Conservation (phyloP, 228 moss, liverwort and hornwort genomes). For the Sphagnum magellanicum region DNA sequence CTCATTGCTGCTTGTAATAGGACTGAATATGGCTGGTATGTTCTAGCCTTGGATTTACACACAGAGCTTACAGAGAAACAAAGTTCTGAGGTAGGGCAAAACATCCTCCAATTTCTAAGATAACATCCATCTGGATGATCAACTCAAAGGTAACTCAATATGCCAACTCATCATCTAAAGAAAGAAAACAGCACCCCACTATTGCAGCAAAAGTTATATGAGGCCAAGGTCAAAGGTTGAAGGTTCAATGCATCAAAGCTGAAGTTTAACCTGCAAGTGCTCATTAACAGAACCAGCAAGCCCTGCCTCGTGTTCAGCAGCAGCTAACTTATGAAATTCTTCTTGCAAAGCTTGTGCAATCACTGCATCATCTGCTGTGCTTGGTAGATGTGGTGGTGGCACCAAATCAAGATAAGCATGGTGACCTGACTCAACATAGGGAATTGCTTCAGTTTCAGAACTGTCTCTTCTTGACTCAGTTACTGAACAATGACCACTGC, state of each 20-base stretch:
- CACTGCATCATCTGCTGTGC: slow-evolving; percentile 55
- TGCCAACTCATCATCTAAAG: background rate
- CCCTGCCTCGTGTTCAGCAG: slow-evolving; percentile 8
- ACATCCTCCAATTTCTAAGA: background rate
- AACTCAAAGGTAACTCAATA: background rate
- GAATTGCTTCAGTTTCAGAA: slow-evolving; percentile 6
- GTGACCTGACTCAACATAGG: slow-evolving; percentile 5
- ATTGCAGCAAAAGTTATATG: slow-evolving; percentile 21
- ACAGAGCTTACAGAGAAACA: no score
- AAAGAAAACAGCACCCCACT: background rate
- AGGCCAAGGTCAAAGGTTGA: background rate
- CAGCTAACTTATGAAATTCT: slow-evolving; percentile 64
- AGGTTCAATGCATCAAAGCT: background rate
- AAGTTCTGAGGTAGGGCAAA: no score
- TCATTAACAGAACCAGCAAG: slow-evolving; percentile 4
- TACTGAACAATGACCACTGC: slow-evolving; percentile 2
- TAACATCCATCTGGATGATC: background rate
- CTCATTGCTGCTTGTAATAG: no score
- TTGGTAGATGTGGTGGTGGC: slow-evolving; percentile 10
- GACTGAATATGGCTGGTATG: no score
- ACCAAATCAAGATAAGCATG: background rate
- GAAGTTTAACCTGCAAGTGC: slow-evolving; percentile 19
- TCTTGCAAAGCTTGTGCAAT: slow-evolving; percentile 80
- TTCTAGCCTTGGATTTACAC: no score
- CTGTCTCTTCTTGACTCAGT: slow-evolving; percentile 6